Base-by-base conservation (phyloP, 1,284 basidiomycete species). In the Ceratorhiza oryzae-sativae region DNA sequence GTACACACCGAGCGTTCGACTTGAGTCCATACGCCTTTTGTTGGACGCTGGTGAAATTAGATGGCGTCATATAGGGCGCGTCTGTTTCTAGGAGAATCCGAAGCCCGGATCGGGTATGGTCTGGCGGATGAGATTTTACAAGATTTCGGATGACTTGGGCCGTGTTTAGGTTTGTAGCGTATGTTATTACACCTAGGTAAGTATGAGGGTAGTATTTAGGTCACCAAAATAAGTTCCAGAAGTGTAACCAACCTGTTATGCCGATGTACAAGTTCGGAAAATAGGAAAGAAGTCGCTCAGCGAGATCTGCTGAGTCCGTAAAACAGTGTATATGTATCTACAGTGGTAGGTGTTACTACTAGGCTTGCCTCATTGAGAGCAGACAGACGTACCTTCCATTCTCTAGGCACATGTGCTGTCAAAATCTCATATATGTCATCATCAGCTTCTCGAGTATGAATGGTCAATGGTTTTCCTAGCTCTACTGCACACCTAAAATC, bases 251-350 rank as follows among this genome's bases (percentile, higher is more conserved):
- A 86, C 89, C 88, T 18, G 92, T 93, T 65, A 94, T 87, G 1
- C 92, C 92, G 61, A 94, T 91, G 78, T 86, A 89, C 13, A 93
- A 84, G 77, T 93, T 92, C 0, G 90, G 87, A 78, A 93, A 94
- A 76, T 92, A 85, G 18, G 85, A 85, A 0, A 93, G 82, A n/a
- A 94, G 83, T 3, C 87, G 84, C 55, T 83, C 82, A 0, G 88
- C 91, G 75, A 93, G 89, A 23, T 83, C 86, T 0, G 90, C 90
- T 0, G 89, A 83, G 78, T 94, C 92, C 0, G 92, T 93, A 79
- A 91, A 94, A 77, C 91, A 93, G 76, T 92, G 91, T 1, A 93
- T 83, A 75, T 92, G 90, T 41, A 93, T 89, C 88, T 91, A 70
- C 15, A 27, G 42, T n/a, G 10, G 36, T n/a, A 42, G 63, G n/a